These are phyloP conservation scores for Graphilbum fragrans DNA, from an alignment of 2,329 filamentous ascomycete genomes.

Conservation along the genomic window DNA sequence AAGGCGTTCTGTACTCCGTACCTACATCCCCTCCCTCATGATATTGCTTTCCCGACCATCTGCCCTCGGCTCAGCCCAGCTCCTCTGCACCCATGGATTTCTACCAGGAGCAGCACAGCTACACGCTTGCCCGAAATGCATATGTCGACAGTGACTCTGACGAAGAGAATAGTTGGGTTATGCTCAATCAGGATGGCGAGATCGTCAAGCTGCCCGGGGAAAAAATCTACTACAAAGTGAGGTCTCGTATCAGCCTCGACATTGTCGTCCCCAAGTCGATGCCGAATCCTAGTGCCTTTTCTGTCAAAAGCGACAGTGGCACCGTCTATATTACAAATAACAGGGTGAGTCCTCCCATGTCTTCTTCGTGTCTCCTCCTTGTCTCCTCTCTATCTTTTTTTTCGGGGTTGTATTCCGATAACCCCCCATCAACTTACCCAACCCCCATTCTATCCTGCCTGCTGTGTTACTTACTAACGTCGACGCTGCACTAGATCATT, in stretches of 20 bases:
- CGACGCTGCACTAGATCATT: slow-evolving; percentile 48
- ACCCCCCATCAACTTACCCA: too few relatives aligned
- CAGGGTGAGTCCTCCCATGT: slow-evolving; percentile 43
- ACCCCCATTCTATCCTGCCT: too few relatives aligned
- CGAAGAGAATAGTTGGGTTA: slow-evolving; percentile 65
- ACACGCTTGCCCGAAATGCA: slow-evolving; percentile 26
- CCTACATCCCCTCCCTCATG: background rate
- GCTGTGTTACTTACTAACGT: background rate
- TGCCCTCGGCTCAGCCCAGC: background rate
- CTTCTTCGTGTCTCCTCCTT: background rate
- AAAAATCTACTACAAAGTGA: slow-evolving; percentile 67
- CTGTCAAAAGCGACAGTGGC: slow-evolving; percentile 62
- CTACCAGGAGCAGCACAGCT: slow-evolving; percentile 18
- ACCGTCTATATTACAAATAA: slow-evolving; percentile 75
- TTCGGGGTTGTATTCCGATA: too few relatives aligned
- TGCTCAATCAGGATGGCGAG: slow-evolving; percentile 62
- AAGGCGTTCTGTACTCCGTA: too few relatives aligned
- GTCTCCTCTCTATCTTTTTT: background rate
- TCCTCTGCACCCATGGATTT: slow-evolving; percentile 8
- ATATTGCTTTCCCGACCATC: background rate
- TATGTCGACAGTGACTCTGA: slow-evolving; percentile 34
- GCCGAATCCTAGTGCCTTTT: slow-evolving; percentile 49
- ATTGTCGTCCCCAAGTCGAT: slow-evolving; percentile 60
- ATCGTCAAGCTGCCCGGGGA: slow-evolving; percentile 82
- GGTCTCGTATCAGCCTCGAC: slow-evolving; percentile 64